Conservation (phyloP, 2,329 filamentous ascomycete genomes). For the Epichloe baconii region DNA sequence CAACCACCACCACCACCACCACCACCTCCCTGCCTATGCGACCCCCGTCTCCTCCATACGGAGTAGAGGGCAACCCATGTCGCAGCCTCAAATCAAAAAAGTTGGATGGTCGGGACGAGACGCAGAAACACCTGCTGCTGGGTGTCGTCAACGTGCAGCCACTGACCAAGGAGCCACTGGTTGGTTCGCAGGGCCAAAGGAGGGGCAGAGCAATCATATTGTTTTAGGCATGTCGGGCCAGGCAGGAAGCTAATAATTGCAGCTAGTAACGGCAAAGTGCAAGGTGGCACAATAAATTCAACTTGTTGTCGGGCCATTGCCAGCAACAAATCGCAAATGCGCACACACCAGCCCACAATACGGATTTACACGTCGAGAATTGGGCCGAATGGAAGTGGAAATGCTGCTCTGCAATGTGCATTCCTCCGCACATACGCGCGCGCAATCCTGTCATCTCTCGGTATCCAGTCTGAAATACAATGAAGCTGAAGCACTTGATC, state of each 20-base stretch:
- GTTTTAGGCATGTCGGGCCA: background rate
- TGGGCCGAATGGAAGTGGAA: constrained; percentile 1
- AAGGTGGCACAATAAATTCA: background rate
- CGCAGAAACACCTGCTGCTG: constrained; percentile 4
- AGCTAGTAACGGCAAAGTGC: background rate
- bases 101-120: constrained; percentile 10
- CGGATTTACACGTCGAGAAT: background rate
- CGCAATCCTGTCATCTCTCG: background rate
- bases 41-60: too few species aligned
- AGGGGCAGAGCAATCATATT: background rate
- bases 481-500: too few species aligned
- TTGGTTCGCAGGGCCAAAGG: background rate
- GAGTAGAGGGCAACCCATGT: background rate
- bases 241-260: background rate
- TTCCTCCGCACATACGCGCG: background rate
- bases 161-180: background rate
- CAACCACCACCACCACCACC: background rate
- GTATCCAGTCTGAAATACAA: background rate
- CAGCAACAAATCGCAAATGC: too few species aligned
- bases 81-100: background rate
- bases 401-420: background rate
- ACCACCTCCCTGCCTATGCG: too few species aligned
- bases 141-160: constrained; percentile 15
- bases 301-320: background rate
- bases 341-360: too few species aligned